These are phyloP conservation scores for Yarrowia galli DNA, from an alignment of 1,139 yeast species.

Conservation along the genomic window DNA sequence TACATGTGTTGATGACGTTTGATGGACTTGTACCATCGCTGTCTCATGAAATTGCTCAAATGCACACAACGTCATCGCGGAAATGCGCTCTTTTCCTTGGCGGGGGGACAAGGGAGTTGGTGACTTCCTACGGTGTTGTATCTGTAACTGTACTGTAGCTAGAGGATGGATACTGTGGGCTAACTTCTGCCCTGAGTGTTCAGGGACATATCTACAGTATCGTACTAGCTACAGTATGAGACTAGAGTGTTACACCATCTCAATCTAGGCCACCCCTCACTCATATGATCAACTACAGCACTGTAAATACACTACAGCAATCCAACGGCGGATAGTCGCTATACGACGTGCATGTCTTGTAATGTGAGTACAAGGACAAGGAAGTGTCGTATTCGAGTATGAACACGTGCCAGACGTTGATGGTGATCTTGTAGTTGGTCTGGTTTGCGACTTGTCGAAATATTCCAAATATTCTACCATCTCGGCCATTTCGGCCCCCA, in stretches of 20 bases:
- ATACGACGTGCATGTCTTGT: conserved; percentile 1
- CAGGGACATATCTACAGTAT: too few species aligned
- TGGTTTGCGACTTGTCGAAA: too few species aligned
- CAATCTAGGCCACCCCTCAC: too few species aligned
- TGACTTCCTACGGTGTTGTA: too few species aligned
- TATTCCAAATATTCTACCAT: neutral
- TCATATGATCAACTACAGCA: neutral
- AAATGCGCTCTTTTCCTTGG: conserved; percentile 1
- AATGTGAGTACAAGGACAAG: neutral
- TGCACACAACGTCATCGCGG: conserved; percentile 29
- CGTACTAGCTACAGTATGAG: too few species aligned
- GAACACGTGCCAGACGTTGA: too few species aligned
- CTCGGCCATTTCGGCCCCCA: neutral
- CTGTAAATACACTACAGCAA: neutral
- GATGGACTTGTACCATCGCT: too few species aligned
- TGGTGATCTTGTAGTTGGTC: neutral
- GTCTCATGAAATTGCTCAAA: neutral
- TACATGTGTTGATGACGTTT: too few species aligned
- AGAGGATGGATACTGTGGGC: too few species aligned
- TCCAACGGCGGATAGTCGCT: neutral
- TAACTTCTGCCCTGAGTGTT: too few species aligned
- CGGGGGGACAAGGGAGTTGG: neutral
- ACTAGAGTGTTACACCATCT: too few species aligned
- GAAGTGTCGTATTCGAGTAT: neutral
- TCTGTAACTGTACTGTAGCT: too few species aligned